phyloP scores from a whole-genome alignment of 2,329 filamentous ascomycete genomes.

The Aspergillus nomiae region DNA sequence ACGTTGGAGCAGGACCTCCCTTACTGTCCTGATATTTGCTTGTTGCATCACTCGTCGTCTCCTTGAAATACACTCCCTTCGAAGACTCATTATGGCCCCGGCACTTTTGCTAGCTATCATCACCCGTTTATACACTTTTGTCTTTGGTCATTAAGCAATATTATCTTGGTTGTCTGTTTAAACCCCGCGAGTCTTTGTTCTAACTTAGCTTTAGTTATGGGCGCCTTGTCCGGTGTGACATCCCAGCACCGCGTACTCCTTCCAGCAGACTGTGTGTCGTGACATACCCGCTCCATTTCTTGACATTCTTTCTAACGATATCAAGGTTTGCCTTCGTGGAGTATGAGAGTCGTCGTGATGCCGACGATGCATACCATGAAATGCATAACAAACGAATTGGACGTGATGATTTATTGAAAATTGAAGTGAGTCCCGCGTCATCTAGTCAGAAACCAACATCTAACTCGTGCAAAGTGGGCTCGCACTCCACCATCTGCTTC shows the following conservation, averaged over 20 bases:
- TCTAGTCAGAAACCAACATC: constrained; percentile 5
- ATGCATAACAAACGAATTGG: constrained; percentile 99
- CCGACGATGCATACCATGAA: constrained; percentile 98
- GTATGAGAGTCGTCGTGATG: constrained; percentile 97
- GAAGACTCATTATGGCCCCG: not conserved
- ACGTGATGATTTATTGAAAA: constrained; percentile 93
- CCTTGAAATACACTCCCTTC: constrained; percentile 10
- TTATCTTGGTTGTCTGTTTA: not conserved
- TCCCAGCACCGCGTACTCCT: constrained; percentile 91
- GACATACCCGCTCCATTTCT: constrained; percentile 7
- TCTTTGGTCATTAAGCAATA: constrained; percentile 13
- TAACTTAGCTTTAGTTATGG: constrained; percentile 73
- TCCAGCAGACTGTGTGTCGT: constrained; percentile 87
- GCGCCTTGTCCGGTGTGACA: constrained; percentile 96
- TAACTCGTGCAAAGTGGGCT: constrained; percentile 73
- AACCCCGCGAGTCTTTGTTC: constrained; percentile 21
- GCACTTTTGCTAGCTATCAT: constrained; percentile 1
- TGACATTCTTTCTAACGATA: constrained; percentile 40
- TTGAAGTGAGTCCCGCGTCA: constrained; percentile 71
- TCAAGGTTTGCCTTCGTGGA: constrained; percentile 93
- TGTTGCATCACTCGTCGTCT: constrained; percentile 4
- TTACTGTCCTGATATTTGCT: constrained; percentile 15
- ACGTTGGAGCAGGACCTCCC: constrained; percentile 18
- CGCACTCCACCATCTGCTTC: constrained; percentile 96
- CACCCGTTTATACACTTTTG: not conserved